Conservation (phyloP, 2,329 filamentous ascomycete species). For the Apiospora malaysiana region DNA sequence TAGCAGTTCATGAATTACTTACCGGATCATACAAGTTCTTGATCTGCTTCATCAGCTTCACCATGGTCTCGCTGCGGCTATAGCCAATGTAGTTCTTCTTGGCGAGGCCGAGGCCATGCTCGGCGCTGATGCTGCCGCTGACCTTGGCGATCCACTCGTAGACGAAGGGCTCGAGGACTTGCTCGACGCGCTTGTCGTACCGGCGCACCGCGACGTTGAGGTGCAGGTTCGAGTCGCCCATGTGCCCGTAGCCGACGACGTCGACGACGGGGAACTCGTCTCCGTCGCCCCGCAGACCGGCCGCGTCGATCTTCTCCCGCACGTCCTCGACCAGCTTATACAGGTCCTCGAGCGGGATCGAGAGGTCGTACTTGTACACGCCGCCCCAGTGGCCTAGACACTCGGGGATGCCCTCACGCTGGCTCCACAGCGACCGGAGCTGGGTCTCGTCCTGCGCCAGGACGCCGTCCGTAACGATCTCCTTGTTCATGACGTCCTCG, state of each 20-base stretch:
- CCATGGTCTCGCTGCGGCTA: constrained; percentile 85
- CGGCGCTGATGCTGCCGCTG: constrained; percentile 92
- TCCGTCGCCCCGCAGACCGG: constrained; percentile 78
- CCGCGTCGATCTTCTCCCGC: constrained; percentile 71
- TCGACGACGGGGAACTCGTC: constrained; percentile 80
- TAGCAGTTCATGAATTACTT: no score
- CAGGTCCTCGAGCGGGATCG: constrained; percentile 86
- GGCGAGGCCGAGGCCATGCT: constrained; percentile 90
- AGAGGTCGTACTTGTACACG: constrained; percentile 98
- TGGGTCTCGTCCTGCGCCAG: constrained; percentile 95
- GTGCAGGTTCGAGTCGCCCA: constrained; percentile 96
- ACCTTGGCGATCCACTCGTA: constrained; percentile 95
- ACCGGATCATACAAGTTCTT: constrained; percentile 95
- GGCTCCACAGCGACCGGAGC: constrained; percentile 82
- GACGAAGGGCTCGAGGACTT: constrained; percentile 88
- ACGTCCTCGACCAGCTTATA: constrained; percentile 91
- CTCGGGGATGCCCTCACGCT: constrained; percentile 93
- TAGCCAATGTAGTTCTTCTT: constrained; percentile 98
- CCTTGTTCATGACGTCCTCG: constrained; percentile 87
- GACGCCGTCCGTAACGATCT: constrained; percentile 87
- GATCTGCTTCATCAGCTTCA: constrained; percentile 92
- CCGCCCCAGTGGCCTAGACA: constrained; percentile 88
- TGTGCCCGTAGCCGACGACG: constrained; percentile 96
- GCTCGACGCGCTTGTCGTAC: constrained; percentile 88
- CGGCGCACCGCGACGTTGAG: constrained; percentile 84